A percentile compares a stretch with the other conserved stretches of the same genome.
Conservation (phyloP, 2,329 filamentous ascomycete genomes). For the Epicoccum nigrum region DNA sequence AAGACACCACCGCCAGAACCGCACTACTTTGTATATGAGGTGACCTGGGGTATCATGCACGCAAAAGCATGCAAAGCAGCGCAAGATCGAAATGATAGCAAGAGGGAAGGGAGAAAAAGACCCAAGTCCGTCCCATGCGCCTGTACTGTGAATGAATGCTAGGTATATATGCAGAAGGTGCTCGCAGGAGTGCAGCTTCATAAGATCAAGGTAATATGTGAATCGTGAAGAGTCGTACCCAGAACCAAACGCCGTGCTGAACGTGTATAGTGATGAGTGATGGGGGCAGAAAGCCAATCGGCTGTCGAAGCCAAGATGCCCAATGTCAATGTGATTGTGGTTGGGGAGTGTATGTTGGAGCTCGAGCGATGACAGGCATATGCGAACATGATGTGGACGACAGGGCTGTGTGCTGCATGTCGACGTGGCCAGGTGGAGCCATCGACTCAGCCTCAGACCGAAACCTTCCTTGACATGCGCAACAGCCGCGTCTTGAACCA, state of each 20-base stretch:
- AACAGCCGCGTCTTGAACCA: conserved; percentile 63
- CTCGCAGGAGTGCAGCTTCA: conserved; percentile 31
- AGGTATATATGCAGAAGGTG: conserved; percentile 22
- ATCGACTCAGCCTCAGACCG: conserved; percentile 2
- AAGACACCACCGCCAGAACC: background rate
- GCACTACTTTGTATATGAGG: background rate
- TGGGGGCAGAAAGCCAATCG: conserved; percentile 5
- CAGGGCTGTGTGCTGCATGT: conserved; percentile 12
- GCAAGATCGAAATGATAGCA: background rate
- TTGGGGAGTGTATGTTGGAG: background rate
- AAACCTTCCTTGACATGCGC: conserved; percentile 48
- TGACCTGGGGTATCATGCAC: background rate
- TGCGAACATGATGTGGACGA: background rate
- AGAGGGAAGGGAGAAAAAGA: background rate
- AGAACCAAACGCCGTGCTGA: conserved; percentile 33
- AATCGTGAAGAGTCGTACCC: conserved; percentile 27
- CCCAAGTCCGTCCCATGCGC: conserved; percentile 20
- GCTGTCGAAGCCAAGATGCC: conserved; percentile 6
- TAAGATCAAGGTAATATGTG: conserved; percentile 14
- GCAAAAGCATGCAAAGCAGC: conserved; percentile 3
- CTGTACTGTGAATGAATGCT: conserved; percentile 13
- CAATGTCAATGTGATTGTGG: too few species aligned
- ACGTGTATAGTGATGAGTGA: background rate
- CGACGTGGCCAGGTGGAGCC: conserved; percentile 10
- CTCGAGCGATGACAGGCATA: background rate